phyloP scores from a whole-genome alignment of 2,329 filamentous ascomycete genomes.

The Fusarium anguioides region DNA sequence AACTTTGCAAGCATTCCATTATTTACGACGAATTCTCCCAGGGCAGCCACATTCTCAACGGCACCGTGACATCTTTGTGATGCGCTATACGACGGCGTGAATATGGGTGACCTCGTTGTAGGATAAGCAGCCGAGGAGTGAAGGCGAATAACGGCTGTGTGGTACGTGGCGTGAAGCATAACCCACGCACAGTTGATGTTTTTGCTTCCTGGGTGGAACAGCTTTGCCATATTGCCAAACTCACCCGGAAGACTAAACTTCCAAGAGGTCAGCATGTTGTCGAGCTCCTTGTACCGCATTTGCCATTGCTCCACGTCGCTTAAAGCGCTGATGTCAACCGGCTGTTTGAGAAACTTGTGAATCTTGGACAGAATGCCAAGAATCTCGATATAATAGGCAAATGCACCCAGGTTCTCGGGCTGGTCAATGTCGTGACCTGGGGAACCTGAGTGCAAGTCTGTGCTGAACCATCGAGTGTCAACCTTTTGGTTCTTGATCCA shows the following conservation, averaged over 20 bases:
- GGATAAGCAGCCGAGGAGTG: slow-evolving; percentile 95
- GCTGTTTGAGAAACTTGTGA: slow-evolving; percentile 87
- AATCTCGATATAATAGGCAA: slow-evolving; percentile 91
- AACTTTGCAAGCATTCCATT: slow-evolving; percentile 81
- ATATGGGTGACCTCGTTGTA: slow-evolving; percentile 87
- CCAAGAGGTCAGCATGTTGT: slow-evolving; percentile 83
- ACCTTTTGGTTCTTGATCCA: slow-evolving; percentile 87
- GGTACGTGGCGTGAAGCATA: slow-evolving; percentile 90
- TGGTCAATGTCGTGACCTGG: slow-evolving; percentile 73
- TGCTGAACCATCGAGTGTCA: slow-evolving; percentile 84
- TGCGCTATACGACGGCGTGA: slow-evolving; percentile 88
- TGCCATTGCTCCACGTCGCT: slow-evolving; percentile 93
- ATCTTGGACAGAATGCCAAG: slow-evolving; percentile 88
- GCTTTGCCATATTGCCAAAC: slow-evolving; percentile 83
- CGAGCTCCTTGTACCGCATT: slow-evolving; percentile 84
- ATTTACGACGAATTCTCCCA: slow-evolving; percentile 81
- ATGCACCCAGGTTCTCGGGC: slow-evolving; percentile 85
- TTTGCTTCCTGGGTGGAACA: slow-evolving; percentile 78
- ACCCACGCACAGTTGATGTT: slow-evolving; percentile 84
- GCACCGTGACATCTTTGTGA: slow-evolving; percentile 85
- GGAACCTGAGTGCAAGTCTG: slow-evolving; percentile 56
- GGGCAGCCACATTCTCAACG: slow-evolving; percentile 82
- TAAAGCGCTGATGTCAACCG: slow-evolving; percentile 86
- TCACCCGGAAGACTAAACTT: slow-evolving; percentile 85
- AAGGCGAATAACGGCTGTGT: slow-evolving; percentile 88